Conservation (phyloP, 164 flowering plant genomes). For the Vitis vinifera region ASM3070453v1 NC_081814.1:7176501-7177000, state of each 20-base stretch:
- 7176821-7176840: no score
- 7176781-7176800: neutral
- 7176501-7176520: constrained; percentile 95
- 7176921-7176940: neutral
- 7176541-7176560: neutral
- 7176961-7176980: no score
- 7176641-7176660: constrained; percentile 97
- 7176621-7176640: constrained; percentile 98
- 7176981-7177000: no score
- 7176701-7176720: neutral
- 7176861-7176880: neutral
- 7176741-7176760: neutral
- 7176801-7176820: no score
- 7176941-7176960: neutral
- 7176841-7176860: neutral
- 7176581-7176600: neutral
- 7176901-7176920: neutral
- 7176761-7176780: neutral
- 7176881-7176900: neutral
- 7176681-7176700: constrained; percentile 3
- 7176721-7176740: neutral
- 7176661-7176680: constrained; percentile 97
- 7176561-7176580: no score
- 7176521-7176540: constrained; percentile 52
- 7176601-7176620: constrained; percentile 11